Conservation (phyloP, 306 rosid genomes). For the Lablab purpureus region DNA sequence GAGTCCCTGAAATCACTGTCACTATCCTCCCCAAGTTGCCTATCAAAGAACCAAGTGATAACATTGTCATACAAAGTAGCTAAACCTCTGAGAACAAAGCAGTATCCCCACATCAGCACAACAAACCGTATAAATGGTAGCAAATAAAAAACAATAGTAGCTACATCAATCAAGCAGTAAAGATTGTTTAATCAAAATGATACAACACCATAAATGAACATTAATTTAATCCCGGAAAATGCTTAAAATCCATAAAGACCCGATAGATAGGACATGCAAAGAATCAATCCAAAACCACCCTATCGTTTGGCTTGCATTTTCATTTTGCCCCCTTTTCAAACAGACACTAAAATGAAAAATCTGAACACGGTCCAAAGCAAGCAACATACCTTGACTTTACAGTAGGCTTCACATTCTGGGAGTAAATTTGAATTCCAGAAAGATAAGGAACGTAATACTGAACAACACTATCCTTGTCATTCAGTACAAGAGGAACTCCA, state of each 20-base stretch:
- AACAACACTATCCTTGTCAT: conserved; percentile 73
- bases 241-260: conserved; percentile 16
- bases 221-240: conserved; percentile 8
- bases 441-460: conserved; percentile 89
- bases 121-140: background rate
- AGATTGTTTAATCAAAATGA: background rate
- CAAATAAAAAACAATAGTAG: background rate
- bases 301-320: conserved; percentile 3
- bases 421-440: conserved; percentile 88
- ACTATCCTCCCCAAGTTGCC: conserved; percentile 86
- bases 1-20: conserved; percentile 89
- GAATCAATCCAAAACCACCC: conserved; percentile 23
- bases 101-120: background rate
- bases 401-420: conserved; percentile 53
- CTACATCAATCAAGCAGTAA: conserved; percentile 1
- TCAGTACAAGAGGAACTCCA: conserved; percentile 87
- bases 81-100: conserved; percentile 2
- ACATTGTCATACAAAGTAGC: conserved; percentile 1
- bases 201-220: background rate
- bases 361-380: background rate
- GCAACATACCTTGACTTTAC: conserved; percentile 66
- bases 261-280: background rate
- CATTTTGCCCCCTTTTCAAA: conserved; percentile 23
- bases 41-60: conserved; percentile 45
- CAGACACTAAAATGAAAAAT: background rate